Percentiles rank a stretch among this genome's conserved stretches.
Conservation (phyloP, 805 yeast species). For the Nakazawaea wyomingensis region DNA sequence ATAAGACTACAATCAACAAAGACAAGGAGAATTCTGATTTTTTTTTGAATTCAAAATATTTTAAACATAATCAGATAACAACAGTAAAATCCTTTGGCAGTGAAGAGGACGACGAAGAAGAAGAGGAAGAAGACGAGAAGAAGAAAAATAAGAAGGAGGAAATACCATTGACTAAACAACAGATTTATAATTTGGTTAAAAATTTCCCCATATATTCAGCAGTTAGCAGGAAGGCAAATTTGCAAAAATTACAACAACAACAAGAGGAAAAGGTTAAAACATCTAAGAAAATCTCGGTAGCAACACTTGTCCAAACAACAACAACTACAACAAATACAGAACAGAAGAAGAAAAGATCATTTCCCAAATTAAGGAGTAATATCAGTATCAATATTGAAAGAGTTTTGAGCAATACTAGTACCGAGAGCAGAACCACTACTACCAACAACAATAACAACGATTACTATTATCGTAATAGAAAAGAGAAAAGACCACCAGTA, state of each 20-base stretch:
- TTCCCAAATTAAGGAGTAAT: constrained; percentile 6
- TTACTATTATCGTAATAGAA: too few relatives aligned
- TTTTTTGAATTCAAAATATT: background rate
- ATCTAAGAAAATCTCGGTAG: too few relatives aligned
- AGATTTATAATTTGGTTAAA: constrained; percentile 6
- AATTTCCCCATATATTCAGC: constrained; percentile 7
- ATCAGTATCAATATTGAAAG: constrained; percentile 10
- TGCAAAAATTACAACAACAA: too few relatives aligned
- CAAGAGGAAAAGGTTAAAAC: too few relatives aligned
- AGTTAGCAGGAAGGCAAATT: background rate
- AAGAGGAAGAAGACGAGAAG: too few relatives aligned
- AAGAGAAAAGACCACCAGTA: background rate
- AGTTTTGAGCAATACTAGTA: constrained; percentile 5
- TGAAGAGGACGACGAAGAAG: too few relatives aligned
- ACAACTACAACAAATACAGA: background rate
- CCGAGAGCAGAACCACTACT: background rate
- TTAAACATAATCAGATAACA: background rate
- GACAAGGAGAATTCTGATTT: background rate
- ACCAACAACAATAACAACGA: background rate
- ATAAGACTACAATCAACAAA: background rate
- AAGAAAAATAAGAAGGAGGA: constrained; percentile 4
- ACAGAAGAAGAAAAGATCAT: background rate
- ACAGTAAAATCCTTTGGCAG: background rate
- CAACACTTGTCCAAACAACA: too few relatives aligned
- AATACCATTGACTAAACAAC: constrained; percentile 1